A percentile compares a stretch with the other conserved stretches of the same genome.
Conservation (phyloP, 2,329 filamentous ascomycete genomes). For the Colletotrichum chrysophilum region DNA sequence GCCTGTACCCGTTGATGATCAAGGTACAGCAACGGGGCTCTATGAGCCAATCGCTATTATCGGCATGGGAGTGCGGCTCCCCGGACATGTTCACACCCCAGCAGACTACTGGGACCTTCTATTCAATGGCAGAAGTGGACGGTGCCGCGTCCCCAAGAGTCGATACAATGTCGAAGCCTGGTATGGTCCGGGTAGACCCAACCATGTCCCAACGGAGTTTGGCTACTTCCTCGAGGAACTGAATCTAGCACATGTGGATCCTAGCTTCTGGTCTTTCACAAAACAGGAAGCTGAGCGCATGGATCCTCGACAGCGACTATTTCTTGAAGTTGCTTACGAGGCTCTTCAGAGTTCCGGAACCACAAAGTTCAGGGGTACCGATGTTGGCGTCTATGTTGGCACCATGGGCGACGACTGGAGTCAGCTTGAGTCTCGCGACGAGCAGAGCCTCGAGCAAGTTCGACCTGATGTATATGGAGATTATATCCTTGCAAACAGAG, state of each 20-base stretch:
- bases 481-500: conserved; percentile 34
- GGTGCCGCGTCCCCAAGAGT: conserved; percentile 28
- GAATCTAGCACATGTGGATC: conserved; percentile 31
- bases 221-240: conserved; percentile 32
- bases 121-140: conserved; percentile 28
- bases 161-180: conserved; percentile 31
- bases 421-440: conserved; percentile 23
- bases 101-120: conserved; percentile 36
- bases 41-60: conserved; percentile 34
- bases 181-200: conserved; percentile 17
- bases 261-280: conserved; percentile 35
- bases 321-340: conserved; percentile 21
- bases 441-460: conserved; percentile 23
- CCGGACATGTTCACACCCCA: conserved; percentile 29
- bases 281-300: conserved; percentile 27
- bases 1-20: not conserved
- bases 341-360: conserved; percentile 26
- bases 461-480: conserved; percentile 27
- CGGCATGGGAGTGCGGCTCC: conserved; percentile 37
- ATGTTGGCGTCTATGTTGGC: conserved; percentile 34
- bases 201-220: conserved; percentile 22
- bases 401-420: conserved; percentile 34
- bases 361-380: conserved; percentile 26
- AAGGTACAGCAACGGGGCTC: not conserved
- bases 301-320: conserved; percentile 20